These are phyloP conservation scores for Punctularia strigosozonata DNA, from an alignment of 768 basidiomycete species.

Conservation along the genomic window DNA sequence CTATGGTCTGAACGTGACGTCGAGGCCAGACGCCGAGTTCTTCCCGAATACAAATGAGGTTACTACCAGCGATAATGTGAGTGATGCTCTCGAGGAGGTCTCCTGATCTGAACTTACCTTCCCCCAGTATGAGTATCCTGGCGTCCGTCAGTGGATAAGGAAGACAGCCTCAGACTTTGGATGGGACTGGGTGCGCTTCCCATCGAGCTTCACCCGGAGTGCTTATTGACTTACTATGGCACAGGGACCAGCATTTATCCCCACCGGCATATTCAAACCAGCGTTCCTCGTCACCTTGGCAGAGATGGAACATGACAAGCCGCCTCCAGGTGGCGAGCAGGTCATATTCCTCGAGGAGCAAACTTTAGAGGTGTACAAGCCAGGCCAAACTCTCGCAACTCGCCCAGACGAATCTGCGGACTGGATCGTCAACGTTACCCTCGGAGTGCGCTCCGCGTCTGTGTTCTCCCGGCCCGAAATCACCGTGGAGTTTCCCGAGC, in stretches of 20 bases:
- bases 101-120: background rate
- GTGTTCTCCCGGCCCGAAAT: conserved; percentile 23
- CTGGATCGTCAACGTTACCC: conserved; percentile 44
- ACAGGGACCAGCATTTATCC: conserved; percentile 46
- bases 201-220: no score
- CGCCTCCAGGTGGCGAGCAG: conserved; percentile 1
- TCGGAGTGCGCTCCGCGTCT: conserved; percentile 33
- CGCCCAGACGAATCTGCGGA: conserved; percentile 33
- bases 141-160: conserved; percentile 34
- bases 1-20: conserved; percentile 42
- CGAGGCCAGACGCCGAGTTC: conserved; percentile 33
- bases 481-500: conserved; percentile 34
- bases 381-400: conserved; percentile 30
- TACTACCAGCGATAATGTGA: conserved; percentile 18
- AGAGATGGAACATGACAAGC: no score
- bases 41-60: conserved; percentile 20
- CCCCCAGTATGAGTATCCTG: conserved; percentile 37
- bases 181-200: conserved; percentile 41
- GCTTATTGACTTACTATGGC: background rate
- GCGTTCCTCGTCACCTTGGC: conserved; percentile 37
- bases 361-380: conserved; percentile 43
- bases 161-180: conserved; percentile 46
- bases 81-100: background rate
- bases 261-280: conserved; percentile 41
- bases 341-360: conserved; percentile 36